phyloP scores from a whole-genome alignment of 2,329 filamentous ascomycete species.

The Colletotrichum navitas region DNA sequence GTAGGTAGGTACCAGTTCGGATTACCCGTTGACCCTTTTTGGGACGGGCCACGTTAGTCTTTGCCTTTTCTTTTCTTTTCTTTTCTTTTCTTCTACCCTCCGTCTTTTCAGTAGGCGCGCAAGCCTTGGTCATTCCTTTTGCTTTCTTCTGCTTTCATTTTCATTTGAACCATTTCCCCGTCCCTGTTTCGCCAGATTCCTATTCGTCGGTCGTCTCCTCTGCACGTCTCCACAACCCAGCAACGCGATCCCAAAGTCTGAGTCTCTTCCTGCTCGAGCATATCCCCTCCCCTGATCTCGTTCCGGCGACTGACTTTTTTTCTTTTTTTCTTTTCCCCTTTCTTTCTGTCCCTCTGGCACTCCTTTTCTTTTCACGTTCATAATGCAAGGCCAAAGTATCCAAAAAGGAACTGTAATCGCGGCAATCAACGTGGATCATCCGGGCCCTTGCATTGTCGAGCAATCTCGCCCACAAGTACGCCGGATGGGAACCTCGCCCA shows the following conservation, averaged over 20 bases:
- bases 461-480: constrained; percentile 20
- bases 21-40: constrained; percentile 6
- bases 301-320: constrained; percentile 11
- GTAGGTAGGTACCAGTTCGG: neutral
- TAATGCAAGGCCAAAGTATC: neutral
- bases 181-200: neutral
- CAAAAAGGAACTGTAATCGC: constrained; percentile 6
- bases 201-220: constrained; percentile 8
- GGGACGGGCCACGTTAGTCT: constrained; percentile 15
- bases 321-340: constrained; percentile 8
- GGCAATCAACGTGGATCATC: constrained; percentile 22
- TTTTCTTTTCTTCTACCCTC: constrained; percentile 9
- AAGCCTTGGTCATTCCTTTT: constrained; percentile 15
- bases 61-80: constrained; percentile 11
- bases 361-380: neutral
- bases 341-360: neutral
- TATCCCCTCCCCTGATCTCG: neutral
- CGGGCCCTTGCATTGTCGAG: constrained; percentile 31
- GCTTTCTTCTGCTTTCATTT: constrained; percentile 22
- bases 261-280: constrained; percentile 5
- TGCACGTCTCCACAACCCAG: constrained; percentile 13
- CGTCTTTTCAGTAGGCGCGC: neutral
- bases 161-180: constrained; percentile 9
- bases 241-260: constrained; percentile 2
- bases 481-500: constrained; percentile 9